A percentile compares a stretch with the other conserved stretches of the same genome.
phyloP scores from a whole-genome alignment of 2,329 filamentous ascomycete species.

The Trichoderma hamatum region DNA sequence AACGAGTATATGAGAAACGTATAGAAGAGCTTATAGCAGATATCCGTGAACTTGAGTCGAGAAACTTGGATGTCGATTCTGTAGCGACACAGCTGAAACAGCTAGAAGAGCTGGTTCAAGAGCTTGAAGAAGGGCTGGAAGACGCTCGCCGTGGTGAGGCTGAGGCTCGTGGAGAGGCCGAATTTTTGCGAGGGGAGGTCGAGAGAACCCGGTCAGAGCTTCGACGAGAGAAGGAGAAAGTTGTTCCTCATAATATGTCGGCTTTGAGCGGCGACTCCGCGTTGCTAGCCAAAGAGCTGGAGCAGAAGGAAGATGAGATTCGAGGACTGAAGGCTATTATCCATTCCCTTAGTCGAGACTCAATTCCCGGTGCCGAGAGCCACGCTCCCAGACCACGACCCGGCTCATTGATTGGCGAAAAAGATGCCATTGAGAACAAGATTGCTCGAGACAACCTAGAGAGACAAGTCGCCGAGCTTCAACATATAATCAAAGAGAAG shows the following conservation, averaged over 20 bases:
- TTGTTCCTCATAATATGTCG: slow-evolving; percentile 40
- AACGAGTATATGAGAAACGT: slow-evolving; percentile 92
- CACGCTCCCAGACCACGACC: slow-evolving; percentile 35
- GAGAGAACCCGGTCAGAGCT: slow-evolving; percentile 88
- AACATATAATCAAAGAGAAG: slow-evolving; percentile 73
- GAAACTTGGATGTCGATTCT: slow-evolving; percentile 85
- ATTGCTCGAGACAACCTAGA: slow-evolving; percentile 67
- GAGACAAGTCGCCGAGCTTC: slow-evolving; percentile 77
- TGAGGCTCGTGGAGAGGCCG: slow-evolving; percentile 92
- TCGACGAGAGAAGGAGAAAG: slow-evolving; percentile 83
- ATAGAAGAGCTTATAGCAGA: slow-evolving; percentile 85
- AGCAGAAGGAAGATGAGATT: slow-evolving; percentile 97
- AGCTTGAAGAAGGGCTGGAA: slow-evolving; percentile 94
- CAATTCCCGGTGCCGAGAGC: slow-evolving; percentile 50
- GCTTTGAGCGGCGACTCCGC: slow-evolving; percentile 46
- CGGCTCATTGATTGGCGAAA: slow-evolving; percentile 40
- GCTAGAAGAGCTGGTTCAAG: slow-evolving; percentile 92
- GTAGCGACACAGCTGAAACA: slow-evolving; percentile 92
- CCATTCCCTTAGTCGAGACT: slow-evolving; percentile 84
- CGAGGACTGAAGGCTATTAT: slow-evolving; percentile 97
- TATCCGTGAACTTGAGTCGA: slow-evolving; percentile 77
- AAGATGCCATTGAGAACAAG: slow-evolving; percentile 39
- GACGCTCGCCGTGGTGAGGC: slow-evolving; percentile 93
- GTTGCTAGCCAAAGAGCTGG: slow-evolving; percentile 71
- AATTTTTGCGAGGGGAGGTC: slow-evolving; percentile 92